phyloP scores from a whole-genome alignment of 2,329 filamentous ascomycete species.

The Talaromyces sp. region DNA sequence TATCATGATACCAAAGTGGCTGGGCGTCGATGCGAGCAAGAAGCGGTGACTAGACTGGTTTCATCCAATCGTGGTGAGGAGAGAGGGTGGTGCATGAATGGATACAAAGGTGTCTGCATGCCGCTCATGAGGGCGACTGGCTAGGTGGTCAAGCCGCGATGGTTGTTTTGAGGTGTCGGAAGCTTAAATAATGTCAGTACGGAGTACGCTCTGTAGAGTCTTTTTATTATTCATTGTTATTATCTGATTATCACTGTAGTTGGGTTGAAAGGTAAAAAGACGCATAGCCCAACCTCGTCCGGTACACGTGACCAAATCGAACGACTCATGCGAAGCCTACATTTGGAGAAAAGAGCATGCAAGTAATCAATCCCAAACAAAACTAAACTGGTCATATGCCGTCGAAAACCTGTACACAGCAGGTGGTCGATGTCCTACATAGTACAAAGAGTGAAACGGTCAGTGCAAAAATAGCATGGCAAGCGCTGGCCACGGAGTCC shows the following conservation, averaged over 20 bases:
- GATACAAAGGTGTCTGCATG: background rate
- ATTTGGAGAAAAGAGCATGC: background rate
- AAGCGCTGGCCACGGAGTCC: background rate
- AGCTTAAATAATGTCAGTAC: background rate
- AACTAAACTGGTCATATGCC: background rate
- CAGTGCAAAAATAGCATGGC: conserved; percentile 4
- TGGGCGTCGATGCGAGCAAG: background rate
- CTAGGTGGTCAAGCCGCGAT: background rate
- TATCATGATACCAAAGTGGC: conserved; percentile 6
- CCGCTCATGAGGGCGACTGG: background rate
- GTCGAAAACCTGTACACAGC: background rate
- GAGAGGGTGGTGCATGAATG: background rate
- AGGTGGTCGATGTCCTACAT: no score
- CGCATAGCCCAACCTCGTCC: background rate
- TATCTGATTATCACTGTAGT: background rate
- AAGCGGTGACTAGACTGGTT: conserved; percentile 9
- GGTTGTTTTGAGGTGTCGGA: background rate
- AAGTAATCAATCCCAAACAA: background rate
- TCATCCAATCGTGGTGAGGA: conserved; percentile 4
- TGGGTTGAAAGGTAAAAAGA: background rate
- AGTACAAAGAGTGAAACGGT: background rate
- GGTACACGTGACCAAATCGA: background rate
- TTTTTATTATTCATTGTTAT: background rate
- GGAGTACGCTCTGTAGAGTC: background rate
- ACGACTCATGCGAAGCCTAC: background rate